phyloP scores from a whole-genome alignment of 371 early-diverging fungal species.

The Circinella minor region DNA sequence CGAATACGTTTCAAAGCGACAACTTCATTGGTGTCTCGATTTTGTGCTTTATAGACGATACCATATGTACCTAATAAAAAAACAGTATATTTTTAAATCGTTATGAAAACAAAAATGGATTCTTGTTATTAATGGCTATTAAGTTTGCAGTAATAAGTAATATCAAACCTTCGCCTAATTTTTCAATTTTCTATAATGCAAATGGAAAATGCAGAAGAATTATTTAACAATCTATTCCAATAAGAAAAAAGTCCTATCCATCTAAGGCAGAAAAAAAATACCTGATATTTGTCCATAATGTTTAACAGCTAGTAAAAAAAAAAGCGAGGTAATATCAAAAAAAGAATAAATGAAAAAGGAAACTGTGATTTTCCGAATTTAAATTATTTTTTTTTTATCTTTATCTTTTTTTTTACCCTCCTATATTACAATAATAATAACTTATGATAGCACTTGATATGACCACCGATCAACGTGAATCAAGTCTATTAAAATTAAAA shows the following conservation, averaged over 20 bases:
- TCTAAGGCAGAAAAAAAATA: slow-evolving; percentile 21
- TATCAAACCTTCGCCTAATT: slow-evolving; percentile 82
- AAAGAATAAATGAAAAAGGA: not conserved
- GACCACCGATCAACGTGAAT: not conserved
- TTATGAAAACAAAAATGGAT: no score
- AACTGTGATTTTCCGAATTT: not conserved
- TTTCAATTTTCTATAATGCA: slow-evolving; percentile 81
- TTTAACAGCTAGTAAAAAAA: slow-evolving; percentile 6
- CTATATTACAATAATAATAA: not conserved
- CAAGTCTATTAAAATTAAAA: not conserved
- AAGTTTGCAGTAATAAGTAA: no score
- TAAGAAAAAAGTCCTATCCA: no score
- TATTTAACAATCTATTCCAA: not conserved
- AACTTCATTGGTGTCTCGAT: slow-evolving; percentile 89
- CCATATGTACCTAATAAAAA: slow-evolving; percentile 89
- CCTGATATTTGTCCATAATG: slow-evolving; percentile 85
- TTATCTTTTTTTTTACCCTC: slow-evolving; percentile 8
- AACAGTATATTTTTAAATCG: not conserved
- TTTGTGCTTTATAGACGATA: slow-evolving; percentile 97
- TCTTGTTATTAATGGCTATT: no score
- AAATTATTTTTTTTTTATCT: not conserved
- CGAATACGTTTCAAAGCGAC: slow-evolving; percentile 99
- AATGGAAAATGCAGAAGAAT: not conserved
- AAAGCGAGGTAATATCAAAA: slow-evolving; percentile 1
- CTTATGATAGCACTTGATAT: slow-evolving; percentile 1